Evolutionary conservation across 2,329 filamentous ascomycete species (phyloP).

Genomic region (Exophiala alcalophila): DNA sequence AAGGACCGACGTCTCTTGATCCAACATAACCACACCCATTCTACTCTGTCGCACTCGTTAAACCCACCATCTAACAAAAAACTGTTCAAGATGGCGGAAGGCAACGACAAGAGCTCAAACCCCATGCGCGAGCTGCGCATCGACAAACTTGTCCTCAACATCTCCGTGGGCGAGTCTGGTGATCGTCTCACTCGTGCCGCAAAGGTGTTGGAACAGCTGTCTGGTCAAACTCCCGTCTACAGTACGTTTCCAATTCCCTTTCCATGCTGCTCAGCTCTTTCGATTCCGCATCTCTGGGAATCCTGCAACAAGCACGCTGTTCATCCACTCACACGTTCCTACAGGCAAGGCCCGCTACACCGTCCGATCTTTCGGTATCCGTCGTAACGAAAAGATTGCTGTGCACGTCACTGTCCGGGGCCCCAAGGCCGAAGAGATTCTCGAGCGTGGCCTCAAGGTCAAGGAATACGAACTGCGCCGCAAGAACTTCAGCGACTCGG

Average conservation of each 20-base stretch:
- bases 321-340: conserved; percentile 12
- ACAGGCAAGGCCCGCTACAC: conserved; percentile 99
- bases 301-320: too few relatives aligned
- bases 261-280: neutral
- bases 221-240: conserved; percentile 99
- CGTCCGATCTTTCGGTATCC: conserved; percentile 99
- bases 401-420: conserved; percentile 99
- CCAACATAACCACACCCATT: conserved; percentile 4
- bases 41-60: conserved; percentile 33
- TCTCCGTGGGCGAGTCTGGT: conserved; percentile 99
- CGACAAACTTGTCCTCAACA: conserved; percentile 99
- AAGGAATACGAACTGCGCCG: conserved; percentile 99
- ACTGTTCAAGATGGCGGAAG: conserved; percentile 56
- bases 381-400: conserved; percentile 99
- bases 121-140: conserved; percentile 99
- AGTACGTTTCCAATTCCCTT: conserved; percentile 57
- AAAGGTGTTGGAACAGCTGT: conserved; percentile 99
- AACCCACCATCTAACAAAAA: conserved; percentile 27
- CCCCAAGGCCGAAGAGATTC: conserved; percentile 98
- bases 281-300: too few relatives aligned
- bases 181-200: conserved; percentile 99
- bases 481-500: conserved; percentile 99
- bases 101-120: conserved; percentile 78
- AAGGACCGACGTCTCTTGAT: too few relatives aligned
- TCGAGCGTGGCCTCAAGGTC: conserved; percentile 99